A percentile compares a stretch with the other conserved stretches of the same genome.
phyloP scores from a whole-genome alignment of 179 eudicot genomes.

The Vitellaria paradoxa region DNA sequence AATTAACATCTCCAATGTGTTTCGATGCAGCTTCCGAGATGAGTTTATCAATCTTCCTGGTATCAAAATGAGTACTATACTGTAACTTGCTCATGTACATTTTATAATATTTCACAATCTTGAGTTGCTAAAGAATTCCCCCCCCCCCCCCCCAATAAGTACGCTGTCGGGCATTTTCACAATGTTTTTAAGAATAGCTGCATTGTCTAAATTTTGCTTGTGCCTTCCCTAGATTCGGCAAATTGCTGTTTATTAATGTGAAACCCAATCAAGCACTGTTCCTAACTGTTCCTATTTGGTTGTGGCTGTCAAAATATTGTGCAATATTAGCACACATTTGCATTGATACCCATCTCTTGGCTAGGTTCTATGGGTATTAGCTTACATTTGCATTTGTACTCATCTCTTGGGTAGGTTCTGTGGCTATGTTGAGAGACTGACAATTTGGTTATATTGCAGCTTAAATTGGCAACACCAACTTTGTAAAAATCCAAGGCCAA shows the following conservation, averaged over 20 bases:
- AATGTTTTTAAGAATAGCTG: background rate
- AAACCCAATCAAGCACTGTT: background rate
- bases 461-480: constrained; percentile 99
- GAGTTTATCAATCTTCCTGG: background rate
- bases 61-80: background rate
- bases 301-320: background rate
- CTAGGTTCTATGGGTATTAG: background rate
- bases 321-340: background rate
- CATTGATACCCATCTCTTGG: background rate
- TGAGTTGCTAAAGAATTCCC: no score
- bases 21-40: background rate
- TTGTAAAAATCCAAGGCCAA: constrained; percentile 90
- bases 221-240: background rate
- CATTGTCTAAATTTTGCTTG: background rate
- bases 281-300: background rate
- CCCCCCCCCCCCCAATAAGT: no score
- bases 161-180: background rate
- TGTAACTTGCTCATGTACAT: background rate
- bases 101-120: background rate
- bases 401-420: background rate
- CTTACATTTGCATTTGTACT: background rate
- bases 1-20: background rate
- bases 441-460: constrained; percentile 38
- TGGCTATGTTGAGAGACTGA: constrained; percentile 13
- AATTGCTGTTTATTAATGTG: background rate